Base-by-base conservation (phyloP, 2,329 filamentous ascomycete genomes). In the Arthrobotrys iridis region DNA sequence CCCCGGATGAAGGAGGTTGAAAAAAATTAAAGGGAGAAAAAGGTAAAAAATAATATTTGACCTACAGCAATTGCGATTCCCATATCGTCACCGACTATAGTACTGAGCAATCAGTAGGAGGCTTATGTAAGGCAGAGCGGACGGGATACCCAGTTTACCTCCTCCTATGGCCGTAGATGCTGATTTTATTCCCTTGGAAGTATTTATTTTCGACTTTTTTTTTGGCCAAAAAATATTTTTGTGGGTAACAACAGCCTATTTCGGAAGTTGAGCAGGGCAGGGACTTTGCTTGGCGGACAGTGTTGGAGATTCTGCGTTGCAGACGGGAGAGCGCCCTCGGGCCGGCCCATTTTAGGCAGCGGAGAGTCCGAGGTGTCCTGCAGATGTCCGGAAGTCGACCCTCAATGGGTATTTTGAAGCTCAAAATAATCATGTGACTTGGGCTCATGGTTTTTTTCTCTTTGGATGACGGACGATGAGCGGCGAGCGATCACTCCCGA, bases 101-200 rank as follows among this genome's bases (percentile, higher is more conserved):
- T 58, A 67, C 63, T 67, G 37, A 18, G 28, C 18, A 15, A 41
- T 5, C 63, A 55, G 43, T 67, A 67, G 45, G 63, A 67, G 63
- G 63, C 45, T 67, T 67, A 22, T 33, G 50, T 67, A 58, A 58
- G 63, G 63, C 63, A 67, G 63, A 67, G 50, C 63, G 63, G 26
- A 67, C 63, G 63, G 63, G 63, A 67, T 67, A 58, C 63, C 63
- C 50, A 28, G 15, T 50, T 5, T 4, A n/a, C 63, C 63, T 58
- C 63, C 45, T 67, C 43, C 63, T 58, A 37, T 67, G 63, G 48
- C 63, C 50, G 63, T 67, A 67, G 63, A 43, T 67, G 26, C n/a
- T 26, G 37, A 6, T 20, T 10, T n/a, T 24, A 26, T 15, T 4
- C 30, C 10, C 22, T 1, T 10, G 4, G 46, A 7, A 35, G 24